These are phyloP conservation scores for Monosporascus sp. DNA, from an alignment of 2,329 filamentous ascomycete species.

Conservation along the genomic window DNA sequence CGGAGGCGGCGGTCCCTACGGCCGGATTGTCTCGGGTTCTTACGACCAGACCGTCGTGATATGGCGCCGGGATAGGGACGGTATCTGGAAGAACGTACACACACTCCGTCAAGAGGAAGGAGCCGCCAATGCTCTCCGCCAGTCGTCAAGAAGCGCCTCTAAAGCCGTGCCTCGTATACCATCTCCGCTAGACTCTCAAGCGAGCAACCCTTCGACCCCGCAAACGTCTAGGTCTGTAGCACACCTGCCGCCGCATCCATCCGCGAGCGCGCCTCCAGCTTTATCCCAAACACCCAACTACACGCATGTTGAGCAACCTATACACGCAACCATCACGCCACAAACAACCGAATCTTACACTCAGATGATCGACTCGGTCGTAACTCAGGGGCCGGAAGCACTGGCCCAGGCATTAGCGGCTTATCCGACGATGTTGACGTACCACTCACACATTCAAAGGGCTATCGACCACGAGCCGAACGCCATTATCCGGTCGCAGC, in stretches of 20 bases:
- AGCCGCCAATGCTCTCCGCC: slow-evolving; percentile 41
- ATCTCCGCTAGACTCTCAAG: slow-evolving; percentile 8
- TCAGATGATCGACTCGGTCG: slow-evolving; percentile 46
- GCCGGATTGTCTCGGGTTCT: slow-evolving; percentile 92
- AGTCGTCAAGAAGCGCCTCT: slow-evolving; percentile 6
- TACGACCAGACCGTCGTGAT: slow-evolving; percentile 96
- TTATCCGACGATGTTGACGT: slow-evolving; percentile 44
- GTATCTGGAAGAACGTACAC: slow-evolving; percentile 76
- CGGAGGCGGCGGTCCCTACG: slow-evolving; percentile 82
- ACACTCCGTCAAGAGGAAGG: slow-evolving; percentile 71
- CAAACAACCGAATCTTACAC: slow-evolving; percentile 38
- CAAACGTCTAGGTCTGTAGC: slow-evolving; percentile 6
- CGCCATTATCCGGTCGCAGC: slow-evolving; percentile 39
- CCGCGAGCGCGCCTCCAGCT: slow-evolving; percentile 19
- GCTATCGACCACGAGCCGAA: slow-evolving; percentile 48
- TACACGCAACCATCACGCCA: slow-evolving; percentile 25
- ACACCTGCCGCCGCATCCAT: slow-evolving; percentile 12
- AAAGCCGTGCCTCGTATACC: slow-evolving; percentile 8
- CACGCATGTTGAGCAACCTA: slow-evolving; percentile 25
- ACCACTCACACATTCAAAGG: slow-evolving; percentile 42
- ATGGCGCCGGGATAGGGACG: slow-evolving; percentile 82
- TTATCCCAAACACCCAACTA: slow-evolving; percentile 20
- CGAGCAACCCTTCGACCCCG: slow-evolving; percentile 2
- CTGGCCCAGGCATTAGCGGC: slow-evolving; percentile 40
- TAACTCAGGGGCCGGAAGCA: slow-evolving; percentile 43